phyloP scores from a whole-genome alignment of 2,329 filamentous ascomycete genomes.

The Neocucurbitaria cava region DNA sequence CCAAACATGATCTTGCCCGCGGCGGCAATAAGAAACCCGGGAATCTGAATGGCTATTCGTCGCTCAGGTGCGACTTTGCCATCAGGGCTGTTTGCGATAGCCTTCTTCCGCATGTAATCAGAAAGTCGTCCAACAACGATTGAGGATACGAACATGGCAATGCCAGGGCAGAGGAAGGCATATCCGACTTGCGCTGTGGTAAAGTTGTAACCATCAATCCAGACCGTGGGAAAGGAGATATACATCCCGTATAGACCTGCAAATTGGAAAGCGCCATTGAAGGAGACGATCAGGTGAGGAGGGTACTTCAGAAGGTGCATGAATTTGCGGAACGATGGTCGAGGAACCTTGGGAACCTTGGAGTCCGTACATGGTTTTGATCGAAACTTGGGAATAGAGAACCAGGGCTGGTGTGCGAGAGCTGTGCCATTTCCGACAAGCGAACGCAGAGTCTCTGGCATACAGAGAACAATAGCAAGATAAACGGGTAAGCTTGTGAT shows the following conservation, averaged over 20 bases:
- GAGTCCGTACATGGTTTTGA: slow-evolving; percentile 26
- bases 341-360: slow-evolving; percentile 29
- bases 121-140: slow-evolving; percentile 49
- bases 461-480: slow-evolving; percentile 45
- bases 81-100: slow-evolving; percentile 27
- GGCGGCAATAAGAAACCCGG: slow-evolving; percentile 49
- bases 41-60: slow-evolving; percentile 51
- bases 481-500: slow-evolving; percentile 34
- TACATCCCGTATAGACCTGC: slow-evolving; percentile 37
- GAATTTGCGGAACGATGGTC: slow-evolving; percentile 30
- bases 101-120: slow-evolving; percentile 45
- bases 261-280: slow-evolving; percentile 38
- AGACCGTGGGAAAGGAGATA: slow-evolving; percentile 32
- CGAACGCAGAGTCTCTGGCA: slow-evolving; percentile 56
- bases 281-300: slow-evolving; percentile 39
- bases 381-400: slow-evolving; percentile 33
- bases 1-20: slow-evolving; percentile 52
- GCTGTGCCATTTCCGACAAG: slow-evolving; percentile 54
- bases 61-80: slow-evolving; percentile 47
- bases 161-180: slow-evolving; percentile 46
- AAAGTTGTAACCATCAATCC: slow-evolving; percentile 44
- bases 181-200: slow-evolving; percentile 45
- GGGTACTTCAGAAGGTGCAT: slow-evolving; percentile 35
- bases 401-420: slow-evolving; percentile 32
- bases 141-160: slow-evolving; percentile 46